Conservation (phyloP, 441 rosid genomes). For the Oxalis stricta region DNA sequence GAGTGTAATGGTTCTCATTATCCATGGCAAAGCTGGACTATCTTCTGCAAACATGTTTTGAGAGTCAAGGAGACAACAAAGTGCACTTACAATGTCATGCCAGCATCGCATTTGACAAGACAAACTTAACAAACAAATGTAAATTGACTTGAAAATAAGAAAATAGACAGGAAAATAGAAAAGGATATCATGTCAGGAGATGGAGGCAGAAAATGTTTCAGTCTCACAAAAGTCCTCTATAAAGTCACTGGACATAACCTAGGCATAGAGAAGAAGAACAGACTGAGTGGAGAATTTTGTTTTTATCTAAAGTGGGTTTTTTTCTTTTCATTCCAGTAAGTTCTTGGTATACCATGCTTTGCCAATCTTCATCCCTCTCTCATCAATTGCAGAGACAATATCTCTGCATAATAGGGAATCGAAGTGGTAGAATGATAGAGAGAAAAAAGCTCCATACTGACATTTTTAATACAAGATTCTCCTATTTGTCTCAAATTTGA, state of each 20-base stretch:
- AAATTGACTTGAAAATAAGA: background rate
- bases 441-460: no score
- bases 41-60: slow-evolving; percentile 75
- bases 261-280: slow-evolving; percentile 76
- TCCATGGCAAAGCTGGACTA: slow-evolving; percentile 71
- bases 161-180: background rate
- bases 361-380: slow-evolving; percentile 67
- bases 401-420: slow-evolving; percentile 38
- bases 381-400: slow-evolving; percentile 51
- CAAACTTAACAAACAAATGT: background rate
- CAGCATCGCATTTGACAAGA: background rate
- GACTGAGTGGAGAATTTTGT: slow-evolving; percentile 82
- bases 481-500: no score
- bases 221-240: slow-evolving; percentile 83
- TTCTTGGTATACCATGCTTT: slow-evolving; percentile 57
- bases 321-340: slow-evolving; percentile 65
- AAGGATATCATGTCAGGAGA: slow-evolving; percentile 88
- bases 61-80: slow-evolving; percentile 37
- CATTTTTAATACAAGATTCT: no score
- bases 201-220: slow-evolving; percentile 66
- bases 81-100: background rate
- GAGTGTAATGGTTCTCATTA: slow-evolving; percentile 42
- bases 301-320: slow-evolving; percentile 63
- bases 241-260: slow-evolving; percentile 87
- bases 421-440: no score